Percentiles rank a stretch among this genome's conserved stretches.
Evolutionary conservation across 2,329 filamentous ascomycete genomes (phyloP).

Genomic region (Cercospora beticola): DNA sequence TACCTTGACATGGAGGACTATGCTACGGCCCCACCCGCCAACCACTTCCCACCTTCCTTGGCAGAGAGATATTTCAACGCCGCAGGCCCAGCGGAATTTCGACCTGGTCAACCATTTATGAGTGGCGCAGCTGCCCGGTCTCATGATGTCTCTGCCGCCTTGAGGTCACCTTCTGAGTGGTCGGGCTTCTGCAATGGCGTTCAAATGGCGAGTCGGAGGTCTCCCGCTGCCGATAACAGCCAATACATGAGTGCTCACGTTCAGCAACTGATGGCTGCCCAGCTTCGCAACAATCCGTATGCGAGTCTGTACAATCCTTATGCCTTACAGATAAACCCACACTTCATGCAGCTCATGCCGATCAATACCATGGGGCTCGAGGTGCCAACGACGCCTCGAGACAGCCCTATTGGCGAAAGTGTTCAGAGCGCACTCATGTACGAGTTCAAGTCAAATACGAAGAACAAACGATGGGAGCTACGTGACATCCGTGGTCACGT

Average conservation of each 20-base stretch:
- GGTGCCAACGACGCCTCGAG: conserved; percentile 47
- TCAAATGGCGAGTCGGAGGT: conserved; percentile 16
- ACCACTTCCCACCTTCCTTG: conserved; percentile 15
- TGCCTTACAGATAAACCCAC: conserved; percentile 37
- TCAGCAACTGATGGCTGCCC: conserved; percentile 41
- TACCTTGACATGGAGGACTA: conserved; percentile 39
- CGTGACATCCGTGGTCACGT: conserved; percentile 86
- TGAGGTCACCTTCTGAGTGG: conserved; percentile 49
- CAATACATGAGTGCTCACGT: conserved; percentile 40
- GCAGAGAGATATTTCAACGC: conserved; percentile 25
- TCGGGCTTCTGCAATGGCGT: conserved; percentile 33
- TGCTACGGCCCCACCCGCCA: conserved; percentile 32
- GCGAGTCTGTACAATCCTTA: conserved; percentile 37
- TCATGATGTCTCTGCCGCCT: conserved; percentile 46
- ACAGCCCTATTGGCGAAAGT: conserved; percentile 60
- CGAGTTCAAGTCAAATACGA: conserved; percentile 74
- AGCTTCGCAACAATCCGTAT: conserved; percentile 39
- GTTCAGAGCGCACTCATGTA: conserved; percentile 71
- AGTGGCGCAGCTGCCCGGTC: conserved; percentile 40
- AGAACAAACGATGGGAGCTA: conserved; percentile 74
- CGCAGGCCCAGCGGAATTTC: conserved; percentile 21
- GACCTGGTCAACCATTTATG: conserved; percentile 35
- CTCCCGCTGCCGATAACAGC: conserved; percentile 39
- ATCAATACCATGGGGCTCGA: conserved; percentile 41
- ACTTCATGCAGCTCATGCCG: conserved; percentile 39